Base-by-base conservation (phyloP, 1,139 yeast genomes). In the Candida tetrigidarum region DNA sequence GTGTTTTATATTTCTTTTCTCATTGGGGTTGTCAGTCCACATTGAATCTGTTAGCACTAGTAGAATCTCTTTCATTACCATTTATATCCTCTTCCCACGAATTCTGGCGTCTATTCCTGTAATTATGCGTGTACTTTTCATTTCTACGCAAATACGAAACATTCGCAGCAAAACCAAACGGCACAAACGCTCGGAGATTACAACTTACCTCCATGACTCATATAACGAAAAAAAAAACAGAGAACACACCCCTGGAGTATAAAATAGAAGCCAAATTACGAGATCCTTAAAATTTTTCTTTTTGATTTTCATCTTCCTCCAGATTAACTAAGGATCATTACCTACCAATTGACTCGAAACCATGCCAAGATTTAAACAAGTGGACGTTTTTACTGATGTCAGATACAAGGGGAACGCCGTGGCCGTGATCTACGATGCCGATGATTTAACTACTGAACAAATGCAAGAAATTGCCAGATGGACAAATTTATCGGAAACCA, bases 401-500 rank as follows among this genome's bases (percentile, higher is more conserved):
- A 66, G 70, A 15, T 76, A 60, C 55, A 63, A 64, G 42, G 85
- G 84, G 0, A 81, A 80, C 49, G 84, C 84, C 2, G 78, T 80
- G 4, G 84, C 84, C 0, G 83, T 80, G 3, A 62, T 73, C 46
- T 67, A 66, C 44, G 67, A 67, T 42, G 71, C 71, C 5, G 69
- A 62, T 37, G 43, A 51, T 11, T 51, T 71, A 15, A 23, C 68
- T 5, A 54, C 62, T 3, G 67, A 66, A 35, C 64, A 73, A 46
- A 69, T 77, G 74, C 76, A 69, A 52, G 43, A 56, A 7, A 72
- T 80, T 51, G 80, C 84, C 19, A 65, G 62, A 28, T 80, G 84
- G 83, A 79, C 83, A 18, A 80, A 80, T 53, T 60, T 80, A 29
- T 78, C 84, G 1, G 85, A 80, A 51, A 77, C 84, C 0, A 74